These are phyloP conservation scores for Naganishia sp. DNA, from an alignment of 1,284 basidiomycete genomes.

Conservation along the genomic window DNA sequence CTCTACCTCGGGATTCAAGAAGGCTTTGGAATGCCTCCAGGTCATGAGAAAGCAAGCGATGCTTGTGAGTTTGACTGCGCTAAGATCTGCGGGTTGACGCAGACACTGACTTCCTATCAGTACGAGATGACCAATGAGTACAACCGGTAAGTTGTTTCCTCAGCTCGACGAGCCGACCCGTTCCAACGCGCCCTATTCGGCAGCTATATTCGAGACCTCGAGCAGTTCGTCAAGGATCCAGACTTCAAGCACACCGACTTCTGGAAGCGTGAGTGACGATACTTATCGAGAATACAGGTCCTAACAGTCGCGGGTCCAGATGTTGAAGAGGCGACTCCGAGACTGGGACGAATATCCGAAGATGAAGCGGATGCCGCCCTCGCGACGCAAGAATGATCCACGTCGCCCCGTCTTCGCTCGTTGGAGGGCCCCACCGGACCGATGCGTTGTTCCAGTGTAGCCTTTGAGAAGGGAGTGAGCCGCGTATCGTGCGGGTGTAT, in stretches of 20 bases:
- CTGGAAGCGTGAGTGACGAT: conserved; percentile 45
- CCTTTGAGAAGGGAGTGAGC: no score
- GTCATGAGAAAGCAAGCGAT: conserved; percentile 67
- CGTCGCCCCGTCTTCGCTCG: neutral
- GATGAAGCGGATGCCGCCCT: conserved; percentile 50
- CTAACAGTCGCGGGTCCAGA: conserved; percentile 35
- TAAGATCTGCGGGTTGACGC: neutral
- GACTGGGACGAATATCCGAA: conserved; percentile 41
- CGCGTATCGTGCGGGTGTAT: no score
- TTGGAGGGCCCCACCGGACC: no score
- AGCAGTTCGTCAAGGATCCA: conserved; percentile 41
- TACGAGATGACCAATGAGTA: conserved; percentile 53
- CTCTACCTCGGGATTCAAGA: conserved; percentile 63
- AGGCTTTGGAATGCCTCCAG: conserved; percentile 71
- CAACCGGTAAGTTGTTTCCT: conserved; percentile 42
- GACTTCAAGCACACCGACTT: conserved; percentile 52
- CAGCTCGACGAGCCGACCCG: no score
- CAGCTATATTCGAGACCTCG: conserved; percentile 44
- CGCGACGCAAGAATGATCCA: conserved; percentile 29
- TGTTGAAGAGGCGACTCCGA: conserved; percentile 43
- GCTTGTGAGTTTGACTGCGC: conserved; percentile 56
- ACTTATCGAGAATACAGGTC: neutral
- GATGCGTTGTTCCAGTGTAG: no score
- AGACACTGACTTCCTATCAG: neutral
- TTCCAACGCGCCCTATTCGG: no score